Conservation (phyloP, 2,329 filamentous ascomycete genomes). For the Neophaeococcomyces aloes region DNA sequence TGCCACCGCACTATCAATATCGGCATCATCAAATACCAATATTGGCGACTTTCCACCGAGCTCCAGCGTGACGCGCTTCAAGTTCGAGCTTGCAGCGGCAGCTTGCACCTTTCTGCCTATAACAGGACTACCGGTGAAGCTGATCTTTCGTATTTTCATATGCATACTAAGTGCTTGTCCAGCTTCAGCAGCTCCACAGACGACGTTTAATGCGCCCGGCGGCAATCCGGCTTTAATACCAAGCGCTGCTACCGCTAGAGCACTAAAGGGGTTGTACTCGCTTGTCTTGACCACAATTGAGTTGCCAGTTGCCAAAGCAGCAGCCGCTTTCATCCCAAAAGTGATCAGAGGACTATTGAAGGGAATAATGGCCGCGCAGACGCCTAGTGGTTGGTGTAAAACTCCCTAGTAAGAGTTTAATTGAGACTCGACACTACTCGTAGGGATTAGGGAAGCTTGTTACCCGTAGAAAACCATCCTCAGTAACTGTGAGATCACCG, state of each 20-base stretch:
- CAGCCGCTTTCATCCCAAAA: conserved; percentile 32
- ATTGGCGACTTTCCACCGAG: conserved; percentile 38
- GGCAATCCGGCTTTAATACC: conserved; percentile 33
- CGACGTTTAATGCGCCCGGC: conserved; percentile 48
- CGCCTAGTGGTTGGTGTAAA: no score
- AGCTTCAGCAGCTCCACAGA: conserved; percentile 45
- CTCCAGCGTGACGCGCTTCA: conserved; percentile 53
- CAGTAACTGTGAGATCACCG: conserved; percentile 70
- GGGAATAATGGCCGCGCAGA: conserved; percentile 44
- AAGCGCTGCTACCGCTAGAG: conserved; percentile 6
- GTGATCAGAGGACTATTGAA: conserved; percentile 46
- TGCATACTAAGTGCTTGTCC: conserved; percentile 49
- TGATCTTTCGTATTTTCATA: conserved; percentile 49
- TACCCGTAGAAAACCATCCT: conserved; percentile 47
- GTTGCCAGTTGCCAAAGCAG: conserved; percentile 30
- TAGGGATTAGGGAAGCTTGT: no score
- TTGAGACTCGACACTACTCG: no score
- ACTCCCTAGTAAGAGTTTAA: no score
- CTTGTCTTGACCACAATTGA: conserved; percentile 24
- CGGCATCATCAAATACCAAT: conserved; percentile 35
- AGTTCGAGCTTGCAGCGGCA: conserved; percentile 39
- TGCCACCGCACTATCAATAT: conserved; percentile 31
- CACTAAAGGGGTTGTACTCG: conserved; percentile 9
- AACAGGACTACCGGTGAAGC: conserved; percentile 51
- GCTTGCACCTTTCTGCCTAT: conserved; percentile 52